A percentile compares a stretch with the other conserved stretches of the same genome.
These are phyloP conservation scores for Fraxinus latifolia DNA, from an alignment of 305 asterid species.

Conservation along the genomic window DNA sequence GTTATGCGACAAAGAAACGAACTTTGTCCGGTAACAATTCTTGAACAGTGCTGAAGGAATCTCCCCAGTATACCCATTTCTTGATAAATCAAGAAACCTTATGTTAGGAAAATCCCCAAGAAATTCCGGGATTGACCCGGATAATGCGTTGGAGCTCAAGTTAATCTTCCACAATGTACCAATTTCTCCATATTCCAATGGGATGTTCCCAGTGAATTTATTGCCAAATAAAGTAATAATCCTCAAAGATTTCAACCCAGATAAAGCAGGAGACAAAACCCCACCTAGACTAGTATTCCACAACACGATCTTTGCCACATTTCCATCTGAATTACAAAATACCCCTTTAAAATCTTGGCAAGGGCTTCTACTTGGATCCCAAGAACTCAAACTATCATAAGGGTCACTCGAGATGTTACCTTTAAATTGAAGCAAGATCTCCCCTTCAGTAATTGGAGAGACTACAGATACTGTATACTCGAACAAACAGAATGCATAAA, in stretches of 20 bases:
- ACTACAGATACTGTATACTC: constrained; percentile 30
- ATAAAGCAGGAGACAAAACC: constrained; percentile 59
- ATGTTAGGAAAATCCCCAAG: constrained; percentile 71
- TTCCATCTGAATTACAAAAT: constrained; percentile 67
- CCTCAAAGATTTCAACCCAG: constrained; percentile 67
- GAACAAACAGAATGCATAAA: constrained; percentile 42
- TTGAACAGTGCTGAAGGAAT: constrained; percentile 65
- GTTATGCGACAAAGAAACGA: constrained; percentile 64
- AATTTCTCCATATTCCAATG: constrained; percentile 66
- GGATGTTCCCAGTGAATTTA: constrained; percentile 63
- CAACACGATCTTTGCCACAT: constrained; percentile 72
- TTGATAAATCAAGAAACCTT: constrained; percentile 86
- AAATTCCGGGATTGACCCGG: constrained; percentile 81
- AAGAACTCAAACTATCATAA: constrained; percentile 57
- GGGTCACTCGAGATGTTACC: constrained; percentile 81
- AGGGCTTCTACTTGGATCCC: constrained; percentile 58
- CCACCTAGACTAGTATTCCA: constrained; percentile 87
- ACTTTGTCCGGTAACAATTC: constrained; percentile 58
- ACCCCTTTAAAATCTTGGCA: constrained; percentile 69
- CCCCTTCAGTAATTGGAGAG: constrained; percentile 69
- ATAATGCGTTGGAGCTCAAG: constrained; percentile 81
- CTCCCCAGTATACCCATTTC: constrained; percentile 53
- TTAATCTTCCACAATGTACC: constrained; percentile 81
- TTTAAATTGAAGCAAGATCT: constrained; percentile 86
- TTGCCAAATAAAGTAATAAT: constrained; percentile 73